Conservation (phyloP, 2,329 filamentous ascomycete genomes). For the Cladophialophora yegresii region DNA sequence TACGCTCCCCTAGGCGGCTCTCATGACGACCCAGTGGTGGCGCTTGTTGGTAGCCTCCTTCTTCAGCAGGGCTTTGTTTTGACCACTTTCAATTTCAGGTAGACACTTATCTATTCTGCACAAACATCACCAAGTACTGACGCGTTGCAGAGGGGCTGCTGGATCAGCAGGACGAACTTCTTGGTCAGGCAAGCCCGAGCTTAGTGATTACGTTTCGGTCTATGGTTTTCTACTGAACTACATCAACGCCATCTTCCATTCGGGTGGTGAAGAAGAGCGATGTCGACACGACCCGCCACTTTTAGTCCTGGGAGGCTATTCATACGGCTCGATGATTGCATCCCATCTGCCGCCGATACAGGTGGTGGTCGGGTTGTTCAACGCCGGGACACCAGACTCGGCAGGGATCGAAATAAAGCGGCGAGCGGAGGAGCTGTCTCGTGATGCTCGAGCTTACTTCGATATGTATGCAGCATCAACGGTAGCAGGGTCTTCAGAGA, state of each 20-base stretch:
- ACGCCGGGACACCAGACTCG: conserved; percentile 55
- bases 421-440: conserved; percentile 63
- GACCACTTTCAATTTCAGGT: conserved; percentile 91
- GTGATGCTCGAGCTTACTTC: conserved; percentile 29
- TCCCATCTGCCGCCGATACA: conserved; percentile 65
- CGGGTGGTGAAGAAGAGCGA: conserved; percentile 16
- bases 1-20: conserved; percentile 85
- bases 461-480: conserved; percentile 15
- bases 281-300: conserved; percentile 42
- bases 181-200: conserved; percentile 81
- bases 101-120: conserved; percentile 24
- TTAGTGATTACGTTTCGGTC: conserved; percentile 78
- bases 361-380: conserved; percentile 63
- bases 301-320: conserved; percentile 76
- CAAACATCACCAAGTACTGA: conserved; percentile 20
- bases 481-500: neutral
- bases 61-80: conserved; percentile 73
- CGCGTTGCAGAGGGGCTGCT: conserved; percentile 66
- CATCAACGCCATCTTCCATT: conserved; percentile 28
- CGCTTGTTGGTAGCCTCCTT: conserved; percentile 64
- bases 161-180: conserved; percentile 75
- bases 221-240: conserved; percentile 68
- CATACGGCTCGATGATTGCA: conserved; percentile 84
- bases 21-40: conserved; percentile 79
- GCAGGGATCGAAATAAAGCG: conserved; percentile 68